These are phyloP conservation scores for Magnaporthales sp. DNA, from an alignment of 2,329 filamentous ascomycete species.

Conservation along the genomic window DNA sequence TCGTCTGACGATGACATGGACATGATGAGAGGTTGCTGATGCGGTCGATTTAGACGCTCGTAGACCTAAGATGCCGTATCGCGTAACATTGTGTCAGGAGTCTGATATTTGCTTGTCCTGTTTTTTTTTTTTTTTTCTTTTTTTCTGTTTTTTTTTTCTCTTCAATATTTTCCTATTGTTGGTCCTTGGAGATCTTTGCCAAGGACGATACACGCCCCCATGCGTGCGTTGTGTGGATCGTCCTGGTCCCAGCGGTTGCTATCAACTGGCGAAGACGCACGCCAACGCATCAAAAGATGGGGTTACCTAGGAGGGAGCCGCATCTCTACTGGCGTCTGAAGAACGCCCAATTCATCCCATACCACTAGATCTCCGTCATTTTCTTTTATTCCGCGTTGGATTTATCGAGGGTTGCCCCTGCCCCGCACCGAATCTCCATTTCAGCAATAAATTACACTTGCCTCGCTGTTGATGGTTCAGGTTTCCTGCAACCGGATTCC, in stretches of 20 bases:
- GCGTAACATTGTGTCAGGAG: background rate
- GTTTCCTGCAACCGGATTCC: constrained; percentile 37
- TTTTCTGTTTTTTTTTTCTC: background rate
- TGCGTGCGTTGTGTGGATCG: constrained; percentile 44
- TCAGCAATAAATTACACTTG: constrained; percentile 59
- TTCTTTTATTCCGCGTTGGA: constrained; percentile 23
- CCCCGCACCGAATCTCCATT: constrained; percentile 39
- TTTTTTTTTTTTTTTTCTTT: constrained; percentile 5
- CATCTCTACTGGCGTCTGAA: constrained; percentile 54
- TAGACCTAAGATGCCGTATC: background rate
- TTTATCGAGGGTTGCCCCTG: constrained; percentile 20
- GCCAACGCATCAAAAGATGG: constrained; percentile 80
- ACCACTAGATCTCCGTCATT: constrained; percentile 26
- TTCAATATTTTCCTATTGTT: constrained; percentile 3
- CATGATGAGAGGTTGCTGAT: background rate
- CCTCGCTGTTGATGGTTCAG: constrained; percentile 47
- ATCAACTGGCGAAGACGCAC: constrained; percentile 76
- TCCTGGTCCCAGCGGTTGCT: constrained; percentile 51
- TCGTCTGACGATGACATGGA: background rate
- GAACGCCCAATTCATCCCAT: constrained; percentile 33
- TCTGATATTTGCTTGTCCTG: background rate
- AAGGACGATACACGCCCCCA: constrained; percentile 33
- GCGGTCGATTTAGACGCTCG: background rate
- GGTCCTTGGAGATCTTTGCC: constrained; percentile 39
- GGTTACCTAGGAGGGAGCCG: constrained; percentile 61